Evolutionary conservation across 352 stramenopile species (phyloP).

Genomic region (Phytophthora podocarpi): DNA sequence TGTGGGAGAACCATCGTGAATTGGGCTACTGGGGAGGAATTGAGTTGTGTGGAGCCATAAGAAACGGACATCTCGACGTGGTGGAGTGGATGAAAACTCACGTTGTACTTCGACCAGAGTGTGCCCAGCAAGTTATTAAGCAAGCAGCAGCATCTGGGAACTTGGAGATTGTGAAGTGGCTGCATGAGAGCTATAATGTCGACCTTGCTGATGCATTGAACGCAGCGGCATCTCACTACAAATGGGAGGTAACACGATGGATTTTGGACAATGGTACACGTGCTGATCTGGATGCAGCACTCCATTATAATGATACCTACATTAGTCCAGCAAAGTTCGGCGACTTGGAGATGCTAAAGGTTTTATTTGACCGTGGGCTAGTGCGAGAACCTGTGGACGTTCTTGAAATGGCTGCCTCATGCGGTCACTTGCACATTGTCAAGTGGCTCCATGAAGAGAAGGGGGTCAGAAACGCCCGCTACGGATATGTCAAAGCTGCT

Average conservation of each 20-base stretch:
- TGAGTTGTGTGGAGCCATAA: constrained; percentile 15
- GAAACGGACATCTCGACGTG: constrained; percentile 11
- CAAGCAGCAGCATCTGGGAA: neutral
- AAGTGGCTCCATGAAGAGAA: constrained; percentile 3
- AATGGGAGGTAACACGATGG: neutral
- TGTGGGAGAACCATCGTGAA: constrained; percentile 3
- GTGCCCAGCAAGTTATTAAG: constrained; percentile 1
- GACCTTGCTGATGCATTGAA: neutral
- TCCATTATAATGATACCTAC: neutral
- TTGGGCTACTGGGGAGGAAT: constrained; percentile 7
- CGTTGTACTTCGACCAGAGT: neutral
- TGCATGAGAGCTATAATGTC: neutral
- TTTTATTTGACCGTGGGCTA: neutral
- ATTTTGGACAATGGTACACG: neutral
- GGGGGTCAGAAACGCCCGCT: neutral
- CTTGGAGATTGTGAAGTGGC: constrained; percentile 2
- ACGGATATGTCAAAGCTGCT: neutral
- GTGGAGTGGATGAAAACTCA: constrained; percentile 20
- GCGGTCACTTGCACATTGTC: neutral
- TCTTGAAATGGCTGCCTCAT: neutral
- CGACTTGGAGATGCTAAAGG: neutral
- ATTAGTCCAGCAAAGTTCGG: neutral
- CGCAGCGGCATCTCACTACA: neutral
- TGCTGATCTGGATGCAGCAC: neutral
- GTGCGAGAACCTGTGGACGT: neutral